Percentiles rank a stretch among this genome's conserved stretches.
phyloP scores from a whole-genome alignment of 768 basidiomycete species.

The Roridomyces roridus region DNA sequence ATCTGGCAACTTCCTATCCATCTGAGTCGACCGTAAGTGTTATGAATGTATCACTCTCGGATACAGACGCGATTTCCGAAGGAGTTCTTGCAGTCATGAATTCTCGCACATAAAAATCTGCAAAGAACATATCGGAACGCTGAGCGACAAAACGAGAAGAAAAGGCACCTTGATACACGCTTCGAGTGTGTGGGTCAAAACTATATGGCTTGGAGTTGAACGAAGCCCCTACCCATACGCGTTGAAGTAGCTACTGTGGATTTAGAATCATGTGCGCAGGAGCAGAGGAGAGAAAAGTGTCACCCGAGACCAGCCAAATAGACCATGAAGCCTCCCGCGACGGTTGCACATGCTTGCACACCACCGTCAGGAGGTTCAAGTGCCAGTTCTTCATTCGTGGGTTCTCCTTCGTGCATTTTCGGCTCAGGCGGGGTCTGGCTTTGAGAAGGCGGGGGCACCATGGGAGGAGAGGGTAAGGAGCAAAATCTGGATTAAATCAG shows the following conservation, averaged over 20 bases:
- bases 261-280: not conserved
- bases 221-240: slow-evolving; percentile 18
- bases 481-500: slow-evolving; percentile 12
- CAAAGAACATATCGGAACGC: not conserved
- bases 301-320: slow-evolving; percentile 19
- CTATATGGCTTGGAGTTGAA: not conserved
- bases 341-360: slow-evolving; percentile 8
- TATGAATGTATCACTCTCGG: too few species aligned
- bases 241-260: slow-evolving; percentile 16
- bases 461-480: too few species aligned
- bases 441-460: too few species aligned
- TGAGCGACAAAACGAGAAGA: not conserved
- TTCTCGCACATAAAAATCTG: slow-evolving; percentile 16
- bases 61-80: slow-evolving; percentile 17
- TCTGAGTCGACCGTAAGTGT: too few species aligned
- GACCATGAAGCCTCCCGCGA: slow-evolving; percentile 14
- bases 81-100: slow-evolving; percentile 12
- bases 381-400: not conserved
- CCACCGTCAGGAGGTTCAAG: slow-evolving; percentile 11
- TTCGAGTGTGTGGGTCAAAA: not conserved
- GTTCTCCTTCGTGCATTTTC: not conserved
- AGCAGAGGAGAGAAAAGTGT: not conserved
- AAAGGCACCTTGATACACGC: slow-evolving; percentile 17
- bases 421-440: not conserved
- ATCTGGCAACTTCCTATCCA: slow-evolving; percentile 45